Conservation (phyloP, 2,329 filamentous ascomycete species). For the Trematosphaeria pertusa region DNA sequence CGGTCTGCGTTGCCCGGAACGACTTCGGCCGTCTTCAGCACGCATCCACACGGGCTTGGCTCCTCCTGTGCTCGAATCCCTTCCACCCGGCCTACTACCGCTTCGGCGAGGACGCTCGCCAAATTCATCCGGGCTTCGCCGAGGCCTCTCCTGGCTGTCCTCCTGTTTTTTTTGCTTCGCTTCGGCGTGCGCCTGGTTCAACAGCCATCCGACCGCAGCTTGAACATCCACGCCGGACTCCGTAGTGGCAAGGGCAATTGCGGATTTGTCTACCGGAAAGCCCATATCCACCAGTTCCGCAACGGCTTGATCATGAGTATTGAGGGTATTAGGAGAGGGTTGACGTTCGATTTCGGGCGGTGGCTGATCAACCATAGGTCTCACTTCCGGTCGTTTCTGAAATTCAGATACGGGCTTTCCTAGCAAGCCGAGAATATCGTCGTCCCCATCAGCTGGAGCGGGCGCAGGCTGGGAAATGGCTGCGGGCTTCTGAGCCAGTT, state of each 20-base stretch:
- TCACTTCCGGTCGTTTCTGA: slow-evolving; percentile 36
- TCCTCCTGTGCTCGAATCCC: slow-evolving; percentile 39
- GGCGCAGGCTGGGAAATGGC: slow-evolving; percentile 27
- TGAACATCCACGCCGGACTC: slow-evolving; percentile 82
- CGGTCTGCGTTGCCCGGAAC: slow-evolving; percentile 55
- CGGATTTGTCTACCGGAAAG: slow-evolving; percentile 85
- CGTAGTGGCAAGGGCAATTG: slow-evolving; percentile 78
- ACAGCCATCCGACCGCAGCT: slow-evolving; percentile 83
- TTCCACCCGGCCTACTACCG: slow-evolving; percentile 35
- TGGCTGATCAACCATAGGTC: slow-evolving; percentile 13
- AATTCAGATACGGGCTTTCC: slow-evolving; percentile 65
- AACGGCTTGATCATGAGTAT: slow-evolving; percentile 77
- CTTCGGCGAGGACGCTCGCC: slow-evolving; percentile 34
- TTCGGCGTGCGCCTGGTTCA: slow-evolving; percentile 89
- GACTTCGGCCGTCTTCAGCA: slow-evolving; percentile 59
- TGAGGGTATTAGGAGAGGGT: slow-evolving; percentile 34
- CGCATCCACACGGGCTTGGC: slow-evolving; percentile 69
- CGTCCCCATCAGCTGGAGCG: slow-evolving; percentile 47
- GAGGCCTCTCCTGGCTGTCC: slow-evolving; percentile 35
- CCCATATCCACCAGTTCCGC: slow-evolving; percentile 95
- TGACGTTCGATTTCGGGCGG: slow-evolving; percentile 17
- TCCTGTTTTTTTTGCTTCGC: slow-evolving; percentile 71
- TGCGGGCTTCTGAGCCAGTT: slow-evolving; percentile 59
- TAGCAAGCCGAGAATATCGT: slow-evolving; percentile 69
- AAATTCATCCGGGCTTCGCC: slow-evolving; percentile 31